phyloP scores from a whole-genome alignment of 176 grass and related monocot species.

The Areca catechu region DNA sequence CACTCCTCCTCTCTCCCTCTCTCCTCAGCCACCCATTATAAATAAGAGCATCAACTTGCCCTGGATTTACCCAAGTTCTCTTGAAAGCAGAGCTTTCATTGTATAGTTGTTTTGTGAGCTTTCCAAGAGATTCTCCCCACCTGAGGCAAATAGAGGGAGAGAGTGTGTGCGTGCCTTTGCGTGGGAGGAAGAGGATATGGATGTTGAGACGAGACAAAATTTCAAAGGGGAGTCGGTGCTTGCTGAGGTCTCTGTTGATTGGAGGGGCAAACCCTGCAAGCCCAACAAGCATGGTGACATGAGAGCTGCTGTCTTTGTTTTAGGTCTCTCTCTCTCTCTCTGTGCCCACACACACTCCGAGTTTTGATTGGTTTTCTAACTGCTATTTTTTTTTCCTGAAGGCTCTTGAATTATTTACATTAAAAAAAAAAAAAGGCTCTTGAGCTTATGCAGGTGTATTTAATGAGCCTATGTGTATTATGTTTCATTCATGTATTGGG shows the following conservation, averaged over 20 bases:
- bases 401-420: too few relatives aligned
- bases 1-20: not conserved
- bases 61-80: constrained; percentile 29
- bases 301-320: constrained; percentile 56
- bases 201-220: constrained; percentile 52
- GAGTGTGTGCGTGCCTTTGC: not conserved
- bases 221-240: constrained; percentile 37
- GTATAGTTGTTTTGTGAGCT: not conserved
- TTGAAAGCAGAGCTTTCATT: constrained; percentile 1
- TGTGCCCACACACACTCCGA: not conserved
- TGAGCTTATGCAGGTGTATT: too few relatives aligned
- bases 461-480: too few relatives aligned
- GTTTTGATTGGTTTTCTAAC: too few relatives aligned
- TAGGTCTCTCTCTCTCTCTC: constrained; percentile 10
- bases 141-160: constrained; percentile 5
- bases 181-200: constrained; percentile 27
- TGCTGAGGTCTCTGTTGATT: constrained; percentile 65
- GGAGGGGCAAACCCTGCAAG: constrained; percentile 54
- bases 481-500: too few relatives aligned
- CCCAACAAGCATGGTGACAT: constrained; percentile 75
- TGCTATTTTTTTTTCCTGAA: too few relatives aligned
- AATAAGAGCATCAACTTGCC: constrained; percentile 46
- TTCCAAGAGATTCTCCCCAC: constrained; percentile 2
- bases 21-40: constrained; percentile 35
- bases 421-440: too few relatives aligned